These are phyloP conservation scores for Fraxinus anomala DNA, from an alignment of 257 asterid genomes.

Conservation along the genomic window DNA sequence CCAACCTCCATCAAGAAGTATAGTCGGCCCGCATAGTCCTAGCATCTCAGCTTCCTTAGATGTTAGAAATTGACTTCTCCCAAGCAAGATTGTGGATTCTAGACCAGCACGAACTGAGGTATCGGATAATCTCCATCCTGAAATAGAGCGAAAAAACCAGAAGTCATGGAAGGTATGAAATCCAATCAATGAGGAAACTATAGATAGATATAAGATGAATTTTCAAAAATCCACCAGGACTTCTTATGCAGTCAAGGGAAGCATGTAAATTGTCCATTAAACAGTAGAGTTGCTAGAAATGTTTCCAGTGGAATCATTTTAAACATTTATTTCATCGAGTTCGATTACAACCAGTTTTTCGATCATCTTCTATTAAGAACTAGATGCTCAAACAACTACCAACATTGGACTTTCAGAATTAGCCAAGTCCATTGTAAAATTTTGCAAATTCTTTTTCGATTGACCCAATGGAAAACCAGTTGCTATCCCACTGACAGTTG, in stretches of 20 bases:
- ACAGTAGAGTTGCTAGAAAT: constrained; percentile 12
- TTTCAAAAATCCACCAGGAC: constrained; percentile 7
- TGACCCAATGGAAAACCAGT: background rate
- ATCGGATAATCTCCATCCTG: constrained; percentile 77
- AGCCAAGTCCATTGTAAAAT: background rate
- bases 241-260: constrained; percentile 3
- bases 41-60: constrained; percentile 62
- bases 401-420: background rate
- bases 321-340: background rate
- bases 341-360: background rate
- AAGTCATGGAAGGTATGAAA: constrained; percentile 15
- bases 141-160: constrained; percentile 23
- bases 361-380: background rate
- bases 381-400: background rate
- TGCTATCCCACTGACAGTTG: background rate
- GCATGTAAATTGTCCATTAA: background rate
- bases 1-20: constrained; percentile 91
- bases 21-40: constrained; percentile 62
- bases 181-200: constrained; percentile 5
- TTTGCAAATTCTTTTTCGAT: background rate
- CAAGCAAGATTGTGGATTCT: constrained; percentile 65
- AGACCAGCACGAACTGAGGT: constrained; percentile 77
- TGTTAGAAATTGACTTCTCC: constrained; percentile 81
- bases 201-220: constrained; percentile 6
- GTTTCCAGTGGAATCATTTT: constrained; percentile 3